A percentile compares a stretch with the other conserved stretches of the same genome.
phyloP scores from a whole-genome alignment of 176 grass and related monocot species.

The Oryza officinalis region DNA sequence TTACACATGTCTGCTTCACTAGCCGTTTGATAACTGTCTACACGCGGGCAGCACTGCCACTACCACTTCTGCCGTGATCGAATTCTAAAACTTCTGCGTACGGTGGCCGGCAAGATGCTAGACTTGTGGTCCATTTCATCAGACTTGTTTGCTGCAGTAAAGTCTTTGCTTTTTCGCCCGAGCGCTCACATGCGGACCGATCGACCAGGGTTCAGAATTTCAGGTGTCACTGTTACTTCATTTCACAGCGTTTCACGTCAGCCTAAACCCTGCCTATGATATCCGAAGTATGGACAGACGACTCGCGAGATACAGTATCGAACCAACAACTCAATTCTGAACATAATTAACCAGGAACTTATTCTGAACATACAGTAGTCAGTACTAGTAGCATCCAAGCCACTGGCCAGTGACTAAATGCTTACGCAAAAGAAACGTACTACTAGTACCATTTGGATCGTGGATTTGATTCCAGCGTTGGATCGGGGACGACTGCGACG shows the following conservation, averaged over 20 bases:
- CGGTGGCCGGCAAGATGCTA: background rate
- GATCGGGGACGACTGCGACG: conserved; percentile 3
- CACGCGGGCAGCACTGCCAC: background rate
- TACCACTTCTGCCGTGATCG: background rate
- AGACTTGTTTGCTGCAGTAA: background rate
- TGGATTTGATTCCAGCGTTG: background rate
- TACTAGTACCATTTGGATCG: conserved; percentile 10
- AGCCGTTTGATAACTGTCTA: background rate
- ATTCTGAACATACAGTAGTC: no score
- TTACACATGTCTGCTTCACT: background rate
- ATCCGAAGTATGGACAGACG: background rate
- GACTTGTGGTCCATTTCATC: background rate
- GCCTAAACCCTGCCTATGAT: background rate
- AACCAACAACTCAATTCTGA: background rate
- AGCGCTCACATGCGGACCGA: background rate
- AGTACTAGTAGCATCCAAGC: no score
- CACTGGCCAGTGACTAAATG: background rate
- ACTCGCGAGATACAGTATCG: background rate
- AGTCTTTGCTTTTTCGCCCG: background rate
- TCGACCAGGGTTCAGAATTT: background rate
- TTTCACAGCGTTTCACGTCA: conserved; percentile 42
- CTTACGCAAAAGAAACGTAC: conserved; percentile 40
- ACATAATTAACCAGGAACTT: background rate
- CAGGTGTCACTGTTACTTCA: background rate
- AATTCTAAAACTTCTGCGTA: background rate